A percentile compares a stretch with the other conserved stretches of the same genome.
These are phyloP conservation scores for Rhodotorula sp. DNA, from an alignment of 1,284 basidiomycete species.

Conservation along the genomic window DNA sequence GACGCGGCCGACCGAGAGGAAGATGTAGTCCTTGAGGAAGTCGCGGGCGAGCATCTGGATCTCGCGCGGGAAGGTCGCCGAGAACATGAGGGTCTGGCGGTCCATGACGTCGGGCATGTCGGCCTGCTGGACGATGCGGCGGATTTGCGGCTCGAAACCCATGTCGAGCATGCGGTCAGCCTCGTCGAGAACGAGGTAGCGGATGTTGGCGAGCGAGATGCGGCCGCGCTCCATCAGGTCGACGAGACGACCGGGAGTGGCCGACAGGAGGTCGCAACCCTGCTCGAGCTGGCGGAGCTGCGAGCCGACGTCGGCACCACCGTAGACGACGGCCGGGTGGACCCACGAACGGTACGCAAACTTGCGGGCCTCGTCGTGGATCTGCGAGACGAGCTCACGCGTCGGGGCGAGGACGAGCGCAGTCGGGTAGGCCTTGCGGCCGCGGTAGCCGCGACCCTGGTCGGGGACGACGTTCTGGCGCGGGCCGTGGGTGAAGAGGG, in stretches of 20 bases:
- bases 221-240: constrained; percentile 97
- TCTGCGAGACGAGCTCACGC: constrained; percentile 97
- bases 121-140: constrained; percentile 94
- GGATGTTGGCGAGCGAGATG: constrained; percentile 94
- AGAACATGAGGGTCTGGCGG: constrained; percentile 99
- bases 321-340: constrained; percentile 96
- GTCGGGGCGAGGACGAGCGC: constrained; percentile 96
- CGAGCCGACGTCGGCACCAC: constrained; percentile 94
- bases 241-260: constrained; percentile 97
- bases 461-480: constrained; percentile 61
- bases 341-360: constrained; percentile 99
- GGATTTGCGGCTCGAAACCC: constrained; percentile 99
- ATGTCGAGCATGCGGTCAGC: constrained; percentile 99
- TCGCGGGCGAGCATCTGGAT: constrained; percentile 96
- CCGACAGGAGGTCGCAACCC: constrained; percentile 94
- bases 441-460: constrained; percentile 59
- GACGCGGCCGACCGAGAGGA: constrained; percentile 97
- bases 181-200: constrained; percentile 97
- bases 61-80: constrained; percentile 97
- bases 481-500: constrained; percentile 85
- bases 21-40: constrained; percentile 79
- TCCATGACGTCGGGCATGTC: constrained; percentile 94
- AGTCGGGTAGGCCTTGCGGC: constrained; percentile 91
- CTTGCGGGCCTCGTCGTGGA: constrained; percentile 98
- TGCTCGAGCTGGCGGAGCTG: constrained; percentile 94